phyloP scores from a whole-genome alignment of 768 basidiomycete genomes.

The Termitomyces sp. region DNA sequence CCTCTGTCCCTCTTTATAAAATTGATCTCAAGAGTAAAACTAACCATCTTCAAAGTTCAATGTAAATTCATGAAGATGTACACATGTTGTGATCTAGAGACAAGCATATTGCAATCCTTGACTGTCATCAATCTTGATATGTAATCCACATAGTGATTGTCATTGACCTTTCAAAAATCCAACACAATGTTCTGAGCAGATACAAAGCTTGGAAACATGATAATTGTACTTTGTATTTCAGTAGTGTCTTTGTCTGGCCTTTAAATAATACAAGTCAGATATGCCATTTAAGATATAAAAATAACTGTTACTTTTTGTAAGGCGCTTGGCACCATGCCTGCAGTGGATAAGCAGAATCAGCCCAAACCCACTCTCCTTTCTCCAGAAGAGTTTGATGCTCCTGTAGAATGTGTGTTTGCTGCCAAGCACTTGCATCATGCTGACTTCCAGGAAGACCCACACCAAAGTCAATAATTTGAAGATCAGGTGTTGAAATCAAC shows the following conservation, averaged over 20 bases:
- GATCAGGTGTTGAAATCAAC: conserved; percentile 22
- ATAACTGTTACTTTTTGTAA: conserved; percentile 12
- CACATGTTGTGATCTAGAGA: conserved; percentile 23
- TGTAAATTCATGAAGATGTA: conserved; percentile 25
- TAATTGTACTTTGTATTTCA: conserved; percentile 18
- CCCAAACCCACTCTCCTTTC: conserved; percentile 26
- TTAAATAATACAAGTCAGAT: neutral
- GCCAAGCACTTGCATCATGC: conserved; percentile 29
- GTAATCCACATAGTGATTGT: conserved; percentile 19
- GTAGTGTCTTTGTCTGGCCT: conserved; percentile 15
- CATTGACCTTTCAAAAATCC: conserved; percentile 25
- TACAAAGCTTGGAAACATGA: conserved; percentile 19
- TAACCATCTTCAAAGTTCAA: neutral
- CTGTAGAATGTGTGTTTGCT: conserved; percentile 15
- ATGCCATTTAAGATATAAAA: no score
- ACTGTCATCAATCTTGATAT: conserved; percentile 16
- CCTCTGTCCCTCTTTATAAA: neutral
- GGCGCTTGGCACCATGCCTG: conserved; percentile 7
- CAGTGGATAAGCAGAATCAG: conserved; percentile 30
- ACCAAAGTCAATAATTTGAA: conserved; percentile 26
- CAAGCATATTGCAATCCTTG: conserved; percentile 14
- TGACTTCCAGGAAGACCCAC: conserved; percentile 27
- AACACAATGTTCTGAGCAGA: conserved; percentile 26
- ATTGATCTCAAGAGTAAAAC: neutral
- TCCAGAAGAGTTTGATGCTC: conserved; percentile 18